Evolutionary conservation across 331 rosid species (phyloP).

Genomic region (Rhamnella rubrinervis): DNA sequence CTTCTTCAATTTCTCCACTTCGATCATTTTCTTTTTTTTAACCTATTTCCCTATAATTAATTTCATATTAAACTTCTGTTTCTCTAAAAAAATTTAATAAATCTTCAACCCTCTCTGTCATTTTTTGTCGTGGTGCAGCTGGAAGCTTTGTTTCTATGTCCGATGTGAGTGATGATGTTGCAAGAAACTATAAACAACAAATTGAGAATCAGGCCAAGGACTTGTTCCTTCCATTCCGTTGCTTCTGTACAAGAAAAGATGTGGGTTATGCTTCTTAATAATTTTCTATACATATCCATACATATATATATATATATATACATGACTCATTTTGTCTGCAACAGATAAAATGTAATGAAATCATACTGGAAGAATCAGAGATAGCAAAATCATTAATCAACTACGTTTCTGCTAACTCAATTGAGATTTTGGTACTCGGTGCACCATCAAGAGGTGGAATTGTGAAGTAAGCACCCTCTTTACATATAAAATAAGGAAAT

Average conservation of each 20-base stretch:
- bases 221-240: conserved; percentile 67
- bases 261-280: conserved; percentile 30
- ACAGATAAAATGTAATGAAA: conserved; percentile 68
- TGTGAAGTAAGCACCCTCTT: conserved; percentile 40
- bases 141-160: conserved; percentile 23
- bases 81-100: too few species aligned
- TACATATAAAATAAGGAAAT: neutral
- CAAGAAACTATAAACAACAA: conserved; percentile 38
- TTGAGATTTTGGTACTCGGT: conserved; percentile 68
- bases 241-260: conserved; percentile 60
- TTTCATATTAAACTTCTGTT: neutral
- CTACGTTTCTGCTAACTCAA: conserved; percentile 32
- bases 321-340: neutral
- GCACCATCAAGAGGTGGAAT: conserved; percentile 62
- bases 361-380: conserved; percentile 56
- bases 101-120: neutral
- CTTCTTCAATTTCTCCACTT: neutral
- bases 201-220: conserved; percentile 51
- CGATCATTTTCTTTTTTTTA: neutral
- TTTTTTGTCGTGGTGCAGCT: conserved; percentile 32
- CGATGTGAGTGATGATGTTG: conserved; percentile 40
- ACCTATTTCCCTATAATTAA: neutral
- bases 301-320: too few species aligned
- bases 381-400: conserved; percentile 52
- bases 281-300: neutral